Conservation (phyloP, 345 rosid species). For the Moringa oleifera region DNA sequence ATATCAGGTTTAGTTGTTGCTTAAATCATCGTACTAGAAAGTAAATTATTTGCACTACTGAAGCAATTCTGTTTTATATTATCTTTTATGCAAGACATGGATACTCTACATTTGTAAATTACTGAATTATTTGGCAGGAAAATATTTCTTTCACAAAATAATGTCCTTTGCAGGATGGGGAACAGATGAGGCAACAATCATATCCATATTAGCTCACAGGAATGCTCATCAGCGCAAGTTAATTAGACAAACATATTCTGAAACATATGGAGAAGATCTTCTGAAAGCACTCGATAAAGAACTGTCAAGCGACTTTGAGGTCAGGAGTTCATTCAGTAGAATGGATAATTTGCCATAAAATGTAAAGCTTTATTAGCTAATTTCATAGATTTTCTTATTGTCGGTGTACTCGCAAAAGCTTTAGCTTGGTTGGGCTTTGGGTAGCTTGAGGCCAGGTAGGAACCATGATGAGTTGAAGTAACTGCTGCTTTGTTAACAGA, state of each 20-base stretch:
- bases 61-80: not conserved
- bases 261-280: constrained; percentile 58
- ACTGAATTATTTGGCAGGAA: not conserved
- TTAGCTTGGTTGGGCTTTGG: no score
- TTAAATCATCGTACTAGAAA: no score
- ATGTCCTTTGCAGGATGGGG: constrained; percentile 63
- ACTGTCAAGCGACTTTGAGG: constrained; percentile 70
- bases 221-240: constrained; percentile 52
- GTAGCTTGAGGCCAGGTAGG: no score
- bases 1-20: no score
- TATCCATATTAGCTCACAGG: constrained; percentile 64
- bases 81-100: not conserved
- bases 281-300: constrained; percentile 63
- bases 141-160: no score
- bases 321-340: constrained; percentile 6
- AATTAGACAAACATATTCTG: constrained; percentile 54
- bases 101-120: not conserved
- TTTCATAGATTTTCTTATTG: no score
- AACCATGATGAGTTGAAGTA: no score
- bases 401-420: no score
- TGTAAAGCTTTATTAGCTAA: no score
- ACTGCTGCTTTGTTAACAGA: constrained; percentile 18
- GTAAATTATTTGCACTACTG: not conserved
- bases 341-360: no score
- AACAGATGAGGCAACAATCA: constrained; percentile 67